phyloP scores from a whole-genome alignment of 2,329 filamentous ascomycete genomes.

The Gaeumannomyces tritici region DNA sequence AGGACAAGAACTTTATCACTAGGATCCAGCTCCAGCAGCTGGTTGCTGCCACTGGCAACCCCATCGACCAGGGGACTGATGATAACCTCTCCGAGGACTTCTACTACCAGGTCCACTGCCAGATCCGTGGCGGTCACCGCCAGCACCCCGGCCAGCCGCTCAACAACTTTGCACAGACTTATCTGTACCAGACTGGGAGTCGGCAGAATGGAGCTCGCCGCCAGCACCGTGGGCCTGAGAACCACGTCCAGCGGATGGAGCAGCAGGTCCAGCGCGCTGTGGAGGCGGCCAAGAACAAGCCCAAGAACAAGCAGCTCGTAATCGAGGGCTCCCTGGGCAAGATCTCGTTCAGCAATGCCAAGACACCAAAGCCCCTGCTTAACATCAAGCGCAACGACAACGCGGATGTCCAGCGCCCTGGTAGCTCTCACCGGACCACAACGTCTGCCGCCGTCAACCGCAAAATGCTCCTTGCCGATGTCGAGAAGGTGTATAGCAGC shows the following conservation, averaged over 20 bases:
- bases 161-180: constrained; percentile 95
- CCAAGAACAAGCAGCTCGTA: constrained; percentile 94
- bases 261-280: constrained; percentile 97
- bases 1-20: constrained; percentile 99
- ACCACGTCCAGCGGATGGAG: constrained; percentile 98
- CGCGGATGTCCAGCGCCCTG: constrained; percentile 42
- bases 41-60: constrained; percentile 81
- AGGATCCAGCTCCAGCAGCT: constrained; percentile 95
- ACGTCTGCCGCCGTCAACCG: constrained; percentile 46
- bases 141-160: constrained; percentile 89
- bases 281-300: constrained; percentile 92
- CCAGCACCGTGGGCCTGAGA: constrained; percentile 72
- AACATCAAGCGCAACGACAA: constrained; percentile 87
- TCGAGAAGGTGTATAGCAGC: constrained; percentile 79
- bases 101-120: constrained; percentile 95
- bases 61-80: constrained; percentile 71
- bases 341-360: constrained; percentile 98
- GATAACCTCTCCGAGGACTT: constrained; percentile 85
- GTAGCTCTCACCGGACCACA: constrained; percentile 32
- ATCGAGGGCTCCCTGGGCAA: constrained; percentile 95
- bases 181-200: constrained; percentile 88
- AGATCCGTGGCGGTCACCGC: constrained; percentile 81
- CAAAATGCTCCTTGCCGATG: constrained; percentile 75
- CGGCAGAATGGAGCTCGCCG: constrained; percentile 66
- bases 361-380: constrained; percentile 87